phyloP scores from a whole-genome alignment of 2,329 filamentous ascomycete genomes.

The Penicillium hordei region DNA sequence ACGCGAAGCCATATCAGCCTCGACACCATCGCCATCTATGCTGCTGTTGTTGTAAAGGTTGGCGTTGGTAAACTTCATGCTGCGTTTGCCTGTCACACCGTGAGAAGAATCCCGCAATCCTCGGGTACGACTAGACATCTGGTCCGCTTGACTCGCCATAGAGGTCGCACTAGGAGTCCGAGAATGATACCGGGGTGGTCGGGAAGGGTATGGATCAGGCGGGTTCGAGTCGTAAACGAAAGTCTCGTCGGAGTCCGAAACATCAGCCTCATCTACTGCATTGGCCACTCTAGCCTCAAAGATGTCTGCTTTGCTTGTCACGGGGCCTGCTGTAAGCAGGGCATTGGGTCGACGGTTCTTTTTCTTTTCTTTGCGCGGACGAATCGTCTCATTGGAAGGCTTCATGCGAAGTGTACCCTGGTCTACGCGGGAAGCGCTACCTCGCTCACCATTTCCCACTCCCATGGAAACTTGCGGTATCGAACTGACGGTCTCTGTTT shows the following conservation, averaged over 20 bases:
- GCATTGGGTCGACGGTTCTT: slow-evolving; percentile 73
- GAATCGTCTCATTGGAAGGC: slow-evolving; percentile 91
- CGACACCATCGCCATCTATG: slow-evolving; percentile 65
- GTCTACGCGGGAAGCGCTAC: slow-evolving; percentile 60
- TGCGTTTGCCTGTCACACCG: slow-evolving; percentile 73
- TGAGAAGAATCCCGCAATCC: slow-evolving; percentile 64
- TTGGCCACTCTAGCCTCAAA: slow-evolving; percentile 97
- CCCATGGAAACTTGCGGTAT: slow-evolving; percentile 80
- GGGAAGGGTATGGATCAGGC: slow-evolving; percentile 54
- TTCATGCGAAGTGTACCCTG: slow-evolving; percentile 76
- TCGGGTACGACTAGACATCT: slow-evolving; percentile 57
- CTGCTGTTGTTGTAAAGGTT: slow-evolving; percentile 60
- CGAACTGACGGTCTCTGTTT: slow-evolving; percentile 92
- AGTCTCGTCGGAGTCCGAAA: slow-evolving; percentile 95
- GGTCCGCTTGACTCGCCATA: slow-evolving; percentile 52
- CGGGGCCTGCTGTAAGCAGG: slow-evolving; percentile 49
- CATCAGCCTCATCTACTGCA: slow-evolving; percentile 92
- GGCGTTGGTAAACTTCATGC: slow-evolving; percentile 87
- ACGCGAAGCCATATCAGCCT: slow-evolving; percentile 62
- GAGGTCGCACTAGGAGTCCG: slow-evolving; percentile 93
- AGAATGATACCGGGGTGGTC: slow-evolving; percentile 80
- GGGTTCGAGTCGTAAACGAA: slow-evolving; percentile 99
- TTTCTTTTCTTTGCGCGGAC: slow-evolving; percentile 91
- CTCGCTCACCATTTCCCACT: slow-evolving; percentile 57
- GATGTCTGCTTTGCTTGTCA: slow-evolving; percentile 93